These are phyloP conservation scores for Kodamaea suecica DNA, from an alignment of 1,139 yeast species.

Conservation along the genomic window DNA sequence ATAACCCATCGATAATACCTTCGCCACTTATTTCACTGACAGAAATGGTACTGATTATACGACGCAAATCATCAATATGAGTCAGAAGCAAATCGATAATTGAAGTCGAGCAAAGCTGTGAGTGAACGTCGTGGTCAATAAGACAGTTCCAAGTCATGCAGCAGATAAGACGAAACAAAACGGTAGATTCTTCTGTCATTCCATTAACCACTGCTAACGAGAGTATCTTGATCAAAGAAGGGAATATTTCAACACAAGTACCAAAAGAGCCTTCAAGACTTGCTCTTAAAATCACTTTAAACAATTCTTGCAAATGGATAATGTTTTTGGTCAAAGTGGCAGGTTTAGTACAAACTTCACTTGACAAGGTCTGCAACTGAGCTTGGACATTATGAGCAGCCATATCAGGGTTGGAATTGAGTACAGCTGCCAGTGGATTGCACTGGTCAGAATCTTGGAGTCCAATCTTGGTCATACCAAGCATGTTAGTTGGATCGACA, in stretches of 20 bases:
- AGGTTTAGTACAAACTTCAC: neutral
- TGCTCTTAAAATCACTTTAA: neutral
- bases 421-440: too few species aligned
- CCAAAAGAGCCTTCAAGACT: neutral
- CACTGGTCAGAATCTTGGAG: too few species aligned
- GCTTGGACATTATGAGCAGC: neutral
- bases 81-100: neutral
- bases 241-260: neutral
- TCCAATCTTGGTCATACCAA: too few species aligned
- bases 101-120: neutral
- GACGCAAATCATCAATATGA: neutral
- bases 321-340: conserved; percentile 1
- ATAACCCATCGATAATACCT: neutral
- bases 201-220: neutral
- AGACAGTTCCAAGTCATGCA: neutral
- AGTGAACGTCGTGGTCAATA: neutral
- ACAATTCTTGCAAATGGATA: neutral
- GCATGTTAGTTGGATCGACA: too few species aligned
- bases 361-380: too few species aligned
- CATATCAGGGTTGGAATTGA: too few species aligned
- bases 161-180: neutral
- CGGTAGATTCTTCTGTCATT: neutral
- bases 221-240: neutral
- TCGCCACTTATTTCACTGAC: too few species aligned
- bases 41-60: neutral